A percentile compares a stretch with the other conserved stretches of the same genome.
Conservation (phyloP, 768 basidiomycete genomes). For the Lenzites betulinus region DNA sequence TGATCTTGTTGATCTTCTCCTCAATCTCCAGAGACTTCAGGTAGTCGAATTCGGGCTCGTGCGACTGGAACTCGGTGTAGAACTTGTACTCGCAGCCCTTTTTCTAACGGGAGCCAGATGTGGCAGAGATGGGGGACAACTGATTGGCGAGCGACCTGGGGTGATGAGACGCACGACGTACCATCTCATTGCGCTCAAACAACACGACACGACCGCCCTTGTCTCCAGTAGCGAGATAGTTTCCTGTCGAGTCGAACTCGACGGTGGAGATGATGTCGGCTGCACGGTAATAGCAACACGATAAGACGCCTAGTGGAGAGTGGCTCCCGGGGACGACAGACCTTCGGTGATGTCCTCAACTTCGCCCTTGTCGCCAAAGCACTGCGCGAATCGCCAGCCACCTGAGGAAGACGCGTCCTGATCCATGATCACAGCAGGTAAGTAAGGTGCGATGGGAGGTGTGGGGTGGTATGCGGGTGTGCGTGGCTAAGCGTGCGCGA, state of each 20-base stretch:
- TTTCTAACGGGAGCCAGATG: conserved; percentile 59
- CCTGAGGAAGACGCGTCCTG: conserved; percentile 81
- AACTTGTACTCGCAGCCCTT: conserved; percentile 99
- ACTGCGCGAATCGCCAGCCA: conserved; percentile 99
- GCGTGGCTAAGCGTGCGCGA: conserved; percentile 11
- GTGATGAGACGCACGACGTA: conserved; percentile 40
- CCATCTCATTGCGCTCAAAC: conserved; percentile 98
- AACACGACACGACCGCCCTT: conserved; percentile 98
- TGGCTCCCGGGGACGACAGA: conserved; percentile 38
- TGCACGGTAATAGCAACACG: conserved; percentile 39
- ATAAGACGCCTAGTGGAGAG: conserved; percentile 21
- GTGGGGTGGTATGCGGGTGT: conserved; percentile 15
- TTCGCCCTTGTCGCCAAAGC: conserved; percentile 99
- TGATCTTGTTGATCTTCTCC: conserved; percentile 99
- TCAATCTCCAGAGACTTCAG: conserved; percentile 99
- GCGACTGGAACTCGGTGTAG: conserved; percentile 99
- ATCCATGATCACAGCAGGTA: conserved; percentile 58
- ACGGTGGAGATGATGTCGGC: conserved; percentile 99
- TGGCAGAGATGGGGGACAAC: conserved; percentile 16
- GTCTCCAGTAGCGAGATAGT: conserved; percentile 99
- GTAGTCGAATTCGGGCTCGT: conserved; percentile 99
- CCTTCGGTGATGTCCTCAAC: conserved; percentile 99
- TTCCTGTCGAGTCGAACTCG: conserved; percentile 99
- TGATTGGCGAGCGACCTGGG: background rate
- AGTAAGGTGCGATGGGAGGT: conserved; percentile 25